These are phyloP conservation scores for Coleophoma cylindrospora DNA, from an alignment of 2,329 filamentous ascomycete species.

Conservation along the genomic window DNA sequence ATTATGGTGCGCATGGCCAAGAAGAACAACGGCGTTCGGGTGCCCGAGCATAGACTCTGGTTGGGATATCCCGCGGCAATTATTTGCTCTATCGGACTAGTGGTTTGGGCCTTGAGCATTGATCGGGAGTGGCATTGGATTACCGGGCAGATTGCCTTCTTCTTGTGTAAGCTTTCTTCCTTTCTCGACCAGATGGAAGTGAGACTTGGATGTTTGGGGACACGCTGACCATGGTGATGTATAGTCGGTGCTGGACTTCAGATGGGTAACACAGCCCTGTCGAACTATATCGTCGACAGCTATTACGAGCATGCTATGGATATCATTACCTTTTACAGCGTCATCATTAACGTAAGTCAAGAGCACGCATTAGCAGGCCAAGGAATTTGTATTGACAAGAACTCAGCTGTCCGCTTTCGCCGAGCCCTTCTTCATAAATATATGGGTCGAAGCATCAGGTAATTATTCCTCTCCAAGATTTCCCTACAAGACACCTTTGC, in stretches of 20 bases:
- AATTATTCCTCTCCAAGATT: neutral
- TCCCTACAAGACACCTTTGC: neutral
- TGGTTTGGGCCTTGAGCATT: constrained; percentile 50
- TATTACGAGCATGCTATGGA: constrained; percentile 51
- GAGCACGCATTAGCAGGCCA: neutral
- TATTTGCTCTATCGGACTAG: constrained; percentile 41
- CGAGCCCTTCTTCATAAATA: constrained; percentile 23
- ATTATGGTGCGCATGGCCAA: constrained; percentile 41
- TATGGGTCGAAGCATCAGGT: constrained; percentile 18
- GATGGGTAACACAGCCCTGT: constrained; percentile 48
- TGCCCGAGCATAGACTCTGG: constrained; percentile 52
- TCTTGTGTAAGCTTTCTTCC: constrained; percentile 38
- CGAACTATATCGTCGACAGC: constrained; percentile 48
- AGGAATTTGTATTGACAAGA: constrained; percentile 22
- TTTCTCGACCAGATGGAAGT: no score
- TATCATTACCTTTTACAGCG: constrained; percentile 48
- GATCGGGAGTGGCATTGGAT: constrained; percentile 51
- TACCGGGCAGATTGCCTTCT: constrained; percentile 49
- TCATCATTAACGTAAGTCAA: constrained; percentile 45
- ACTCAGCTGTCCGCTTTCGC: constrained; percentile 11
- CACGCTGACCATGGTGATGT: neutral
- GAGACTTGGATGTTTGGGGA: no score
- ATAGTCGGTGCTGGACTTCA: constrained; percentile 49
- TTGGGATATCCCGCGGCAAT: constrained; percentile 46
- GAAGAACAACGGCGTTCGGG: constrained; percentile 34